Evolutionary conservation across 768 basidiomycete genomes (phyloP), one percentile per base, ranked within the genome.

Genomic region (Atractiella rhizophila): DNA sequence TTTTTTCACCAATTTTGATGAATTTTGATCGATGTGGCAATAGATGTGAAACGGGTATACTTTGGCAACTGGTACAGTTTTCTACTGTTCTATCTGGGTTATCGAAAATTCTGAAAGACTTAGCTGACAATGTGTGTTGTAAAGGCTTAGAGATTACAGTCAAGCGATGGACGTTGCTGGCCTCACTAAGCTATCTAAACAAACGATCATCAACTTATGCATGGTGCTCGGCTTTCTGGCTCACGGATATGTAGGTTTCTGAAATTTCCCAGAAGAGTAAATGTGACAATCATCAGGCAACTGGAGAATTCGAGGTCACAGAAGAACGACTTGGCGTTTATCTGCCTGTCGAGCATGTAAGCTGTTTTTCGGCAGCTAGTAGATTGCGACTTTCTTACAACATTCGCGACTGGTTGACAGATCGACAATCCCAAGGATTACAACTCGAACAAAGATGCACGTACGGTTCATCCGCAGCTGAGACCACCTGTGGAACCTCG

Each of bases 171-270:
- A 57, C 41, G 51, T 55, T 18, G 55, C 51, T 12, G 54, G 48
- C 6, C 46, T 53, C 3, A 23, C 28, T 28, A 51, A 52, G 49
- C 51, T 62, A 9, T 53, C 54, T 37, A 37, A 54, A 4, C 56
- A 81, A 70, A 81, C 77, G 0, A 83, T 88, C 54, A 60, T 88
- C 57, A 86, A 83, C 54, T 58, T 86, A 21, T 70, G 72, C 60
- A 83, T 85, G 74, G 78, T 68, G 15, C 74, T 88, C 35, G 85
- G 86, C 7, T 94, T 94, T 61, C 59, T 86, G 60, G 79, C 76
- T 46, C 52, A 55, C 33, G 54, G 54, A 1, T 53, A 44, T 46
- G 46, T 42, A 13, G 43, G 47, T 15, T 15, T 19, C 29, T 11
- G 15, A 4, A 2, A 4, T n/a, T 16, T 40, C 20, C n/a, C n/a